Evolutionary conservation across 2,329 filamentous ascomycete genomes (phyloP).

Genomic region (Calonectria leucothoes): DNA sequence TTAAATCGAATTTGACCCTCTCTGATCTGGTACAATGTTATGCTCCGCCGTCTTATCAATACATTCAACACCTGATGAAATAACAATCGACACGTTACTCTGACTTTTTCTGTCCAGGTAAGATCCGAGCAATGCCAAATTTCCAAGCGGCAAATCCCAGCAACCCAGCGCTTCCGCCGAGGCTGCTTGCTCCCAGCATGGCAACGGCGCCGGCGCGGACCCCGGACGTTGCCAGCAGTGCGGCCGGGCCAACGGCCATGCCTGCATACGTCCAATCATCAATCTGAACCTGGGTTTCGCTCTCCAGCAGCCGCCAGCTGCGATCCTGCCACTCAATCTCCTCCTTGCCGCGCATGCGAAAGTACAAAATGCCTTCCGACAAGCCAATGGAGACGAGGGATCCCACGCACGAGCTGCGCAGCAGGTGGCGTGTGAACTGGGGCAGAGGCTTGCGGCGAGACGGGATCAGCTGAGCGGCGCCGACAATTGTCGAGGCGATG

Average conservation of each 20-base stretch:
- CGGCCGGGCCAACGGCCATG: background rate
- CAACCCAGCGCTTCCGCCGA: background rate
- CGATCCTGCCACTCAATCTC: slow-evolving; percentile 9
- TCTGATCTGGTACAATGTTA: background rate
- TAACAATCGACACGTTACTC: background rate
- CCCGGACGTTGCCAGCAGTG: background rate
- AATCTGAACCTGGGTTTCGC: background rate
- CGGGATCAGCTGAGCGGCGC: background rate
- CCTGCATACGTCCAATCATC: slow-evolving; percentile 8
- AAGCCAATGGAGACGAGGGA: background rate
- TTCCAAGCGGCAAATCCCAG: background rate
- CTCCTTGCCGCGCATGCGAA: background rate
- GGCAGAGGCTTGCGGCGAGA: background rate
- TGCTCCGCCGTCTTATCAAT: too few species aligned
- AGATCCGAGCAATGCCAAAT: background rate
- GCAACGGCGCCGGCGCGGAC: background rate
- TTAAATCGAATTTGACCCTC: background rate
- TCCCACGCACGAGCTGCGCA: background rate
- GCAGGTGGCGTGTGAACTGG: background rate
- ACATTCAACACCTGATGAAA: too few species aligned
- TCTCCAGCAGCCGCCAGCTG: slow-evolving; percentile 3
- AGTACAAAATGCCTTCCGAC: background rate
- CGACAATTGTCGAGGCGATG: background rate
- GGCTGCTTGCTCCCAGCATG: background rate
- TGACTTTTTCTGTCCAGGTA: background rate